Evolutionary conservation across 225 moss, liverwort and hornwort genomes (phyloP).

Genomic region (Antitrichia curtipendula): DNA sequence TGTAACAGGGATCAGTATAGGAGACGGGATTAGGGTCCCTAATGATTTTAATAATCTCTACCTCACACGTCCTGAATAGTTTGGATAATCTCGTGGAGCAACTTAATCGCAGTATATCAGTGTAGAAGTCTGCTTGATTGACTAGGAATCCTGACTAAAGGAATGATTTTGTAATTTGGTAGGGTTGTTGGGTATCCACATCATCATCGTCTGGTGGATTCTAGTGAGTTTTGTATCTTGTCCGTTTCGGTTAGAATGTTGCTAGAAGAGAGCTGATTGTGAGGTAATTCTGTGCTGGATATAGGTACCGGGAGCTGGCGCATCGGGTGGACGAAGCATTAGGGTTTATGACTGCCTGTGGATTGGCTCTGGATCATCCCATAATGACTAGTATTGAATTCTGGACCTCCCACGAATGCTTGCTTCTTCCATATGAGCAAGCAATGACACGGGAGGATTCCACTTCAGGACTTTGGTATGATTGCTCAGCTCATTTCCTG

Average conservation of each 20-base stretch:
- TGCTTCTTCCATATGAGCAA: constrained; percentile 56
- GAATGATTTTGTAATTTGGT: neutral
- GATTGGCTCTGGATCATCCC: constrained; percentile 28
- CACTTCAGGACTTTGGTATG: constrained; percentile 43
- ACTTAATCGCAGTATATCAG: neutral
- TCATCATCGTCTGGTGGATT: neutral
- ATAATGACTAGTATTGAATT: constrained; percentile 42
- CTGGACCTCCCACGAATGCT: constrained; percentile 56
- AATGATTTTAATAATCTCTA: neutral
- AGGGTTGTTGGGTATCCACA: neutral
- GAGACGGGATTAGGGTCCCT: neutral
- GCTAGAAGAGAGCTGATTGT: neutral
- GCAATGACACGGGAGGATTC: constrained; percentile 47
- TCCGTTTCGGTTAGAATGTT: neutral
- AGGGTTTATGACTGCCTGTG: constrained; percentile 51
- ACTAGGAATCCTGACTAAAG: neutral
- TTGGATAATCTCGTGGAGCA: neutral
- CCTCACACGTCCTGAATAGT: neutral
- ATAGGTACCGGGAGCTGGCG: constrained; percentile 37
- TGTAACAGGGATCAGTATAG: neutral
- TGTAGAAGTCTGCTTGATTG: neutral
- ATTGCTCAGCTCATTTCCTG: constrained; percentile 53
- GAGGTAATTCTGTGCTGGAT: neutral
- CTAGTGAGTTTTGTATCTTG: neutral
- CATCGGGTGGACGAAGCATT: constrained; percentile 48